Evolutionary conservation across 2,329 filamentous ascomycete genomes (phyloP), one percentile per base, ranked within the genome.

Genomic region (Colletotrichum eremochloae): DNA sequence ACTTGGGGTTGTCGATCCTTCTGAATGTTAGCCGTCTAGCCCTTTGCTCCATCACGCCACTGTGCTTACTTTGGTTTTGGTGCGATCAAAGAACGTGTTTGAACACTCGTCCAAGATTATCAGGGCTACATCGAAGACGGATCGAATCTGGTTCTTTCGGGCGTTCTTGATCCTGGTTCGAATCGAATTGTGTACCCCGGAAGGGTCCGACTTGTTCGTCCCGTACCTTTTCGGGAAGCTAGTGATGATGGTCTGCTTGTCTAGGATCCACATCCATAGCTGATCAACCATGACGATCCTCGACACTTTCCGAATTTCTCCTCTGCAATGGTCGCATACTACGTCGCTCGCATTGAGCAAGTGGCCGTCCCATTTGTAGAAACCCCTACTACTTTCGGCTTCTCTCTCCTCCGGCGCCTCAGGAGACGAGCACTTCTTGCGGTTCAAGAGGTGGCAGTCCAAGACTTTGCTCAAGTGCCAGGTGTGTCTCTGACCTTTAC

Each of bases 161-260:
- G 75, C 67, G 1, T 68, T 73, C 24, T 78, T 76, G 0, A 85
- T 69, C 0, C 78, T 75, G 3, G 75, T 76, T 0, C 84, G 79
- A 38, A 85, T 81, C 0, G 80, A 80, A 48, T 84, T 82, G 70
- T 86, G 82, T 0, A 86, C 79, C 0, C 78, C 83, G 0, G 83
- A 83, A 1, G 75, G 66, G 48, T 85, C 82, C 1, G 80, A 76
- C 15, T 83, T 82, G 60, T 84, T 83, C 0, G 79, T 76, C 0
- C 84, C 84, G 67, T 83, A 87, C 3, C 83, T 76, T n/a, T 83
- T 81, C 0, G 82, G 82, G 52, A 84, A 84, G 63, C 77, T 82
- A 0, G 82, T 82, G 14, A 84, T 79, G 33, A 84, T 79, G 0
- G 81, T 83, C 8, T 79, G 24, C 14, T 75, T 77, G 58, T 82